A percentile compares a stretch with the other conserved stretches of the same genome.
Conservation (phyloP, 306 rosid species). For the Carpinus viminea region DNA sequence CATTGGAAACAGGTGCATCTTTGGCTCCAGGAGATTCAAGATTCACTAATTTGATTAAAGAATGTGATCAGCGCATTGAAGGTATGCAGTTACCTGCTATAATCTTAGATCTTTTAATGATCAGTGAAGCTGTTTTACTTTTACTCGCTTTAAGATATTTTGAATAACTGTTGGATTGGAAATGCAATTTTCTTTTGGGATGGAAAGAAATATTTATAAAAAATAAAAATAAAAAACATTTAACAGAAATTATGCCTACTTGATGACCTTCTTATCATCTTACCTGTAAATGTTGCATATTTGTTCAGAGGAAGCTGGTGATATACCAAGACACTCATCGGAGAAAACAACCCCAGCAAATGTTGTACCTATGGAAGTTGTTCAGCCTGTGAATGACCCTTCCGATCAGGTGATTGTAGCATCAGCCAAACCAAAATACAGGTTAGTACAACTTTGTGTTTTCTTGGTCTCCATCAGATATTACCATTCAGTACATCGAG, state of each 20-base stretch:
- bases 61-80: slow-evolving; percentile 67
- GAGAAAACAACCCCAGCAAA: slow-evolving; percentile 34
- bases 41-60: slow-evolving; percentile 54
- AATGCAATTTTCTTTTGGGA: slow-evolving; percentile 8
- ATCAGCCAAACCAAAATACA: slow-evolving; percentile 67
- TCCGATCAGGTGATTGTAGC: slow-evolving; percentile 31
- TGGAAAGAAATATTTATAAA: neutral
- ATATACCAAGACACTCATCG: slow-evolving; percentile 19
- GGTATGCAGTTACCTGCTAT: slow-evolving; percentile 42
- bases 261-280: neutral
- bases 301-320: slow-evolving; percentile 61
- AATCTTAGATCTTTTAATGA: slow-evolving; percentile 7
- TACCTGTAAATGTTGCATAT: slow-evolving; percentile 31
- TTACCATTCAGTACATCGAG: slow-evolving; percentile 1
- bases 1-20: slow-evolving; percentile 69
- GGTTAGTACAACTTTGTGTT: slow-evolving; percentile 39
- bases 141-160: neutral
- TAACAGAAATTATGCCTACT: slow-evolving; percentile 11
- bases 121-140: slow-evolving; percentile 5
- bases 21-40: slow-evolving; percentile 54
- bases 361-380: slow-evolving; percentile 32
- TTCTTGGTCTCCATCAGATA: slow-evolving; percentile 5
- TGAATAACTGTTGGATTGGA: slow-evolving; percentile 1
- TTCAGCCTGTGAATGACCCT: slow-evolving; percentile 31
- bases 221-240: neutral